phyloP scores from a whole-genome alignment of 805 yeast species.

The Monosporozyma siamensis region DNA sequence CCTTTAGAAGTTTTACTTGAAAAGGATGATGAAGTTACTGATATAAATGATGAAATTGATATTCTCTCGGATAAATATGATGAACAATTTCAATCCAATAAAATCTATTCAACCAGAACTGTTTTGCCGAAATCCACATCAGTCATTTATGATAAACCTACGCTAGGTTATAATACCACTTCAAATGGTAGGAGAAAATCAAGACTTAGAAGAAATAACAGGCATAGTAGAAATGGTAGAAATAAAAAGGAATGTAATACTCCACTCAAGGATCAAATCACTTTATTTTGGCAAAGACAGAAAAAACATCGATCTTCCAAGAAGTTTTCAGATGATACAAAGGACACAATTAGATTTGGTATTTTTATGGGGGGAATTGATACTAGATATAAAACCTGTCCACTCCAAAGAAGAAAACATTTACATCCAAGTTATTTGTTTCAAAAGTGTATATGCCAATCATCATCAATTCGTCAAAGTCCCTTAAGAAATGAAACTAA shows the following conservation, averaged over 20 bases:
- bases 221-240: background rate
- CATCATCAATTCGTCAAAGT: background rate
- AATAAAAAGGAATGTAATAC: background rate
- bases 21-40: background rate
- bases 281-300: background rate
- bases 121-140: background rate
- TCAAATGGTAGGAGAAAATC: background rate
- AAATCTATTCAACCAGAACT: background rate
- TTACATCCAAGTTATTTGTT: background rate
- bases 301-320: background rate
- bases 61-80: background rate
- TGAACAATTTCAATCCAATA: background rate
- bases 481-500: constrained; percentile 7
- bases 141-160: too few relatives aligned
- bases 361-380: background rate
- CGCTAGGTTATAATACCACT: too few relatives aligned
- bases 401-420: background rate
- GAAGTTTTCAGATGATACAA: background rate
- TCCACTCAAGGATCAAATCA: background rate
- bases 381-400: background rate
- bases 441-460: constrained; percentile 3
- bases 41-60: background rate
- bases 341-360: background rate
- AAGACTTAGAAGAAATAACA: background rate
- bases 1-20: background rate